These are phyloP conservation scores for Euphorbia tirucalli DNA, from an alignment of 345 rosid species.

Conservation along the genomic window DNA sequence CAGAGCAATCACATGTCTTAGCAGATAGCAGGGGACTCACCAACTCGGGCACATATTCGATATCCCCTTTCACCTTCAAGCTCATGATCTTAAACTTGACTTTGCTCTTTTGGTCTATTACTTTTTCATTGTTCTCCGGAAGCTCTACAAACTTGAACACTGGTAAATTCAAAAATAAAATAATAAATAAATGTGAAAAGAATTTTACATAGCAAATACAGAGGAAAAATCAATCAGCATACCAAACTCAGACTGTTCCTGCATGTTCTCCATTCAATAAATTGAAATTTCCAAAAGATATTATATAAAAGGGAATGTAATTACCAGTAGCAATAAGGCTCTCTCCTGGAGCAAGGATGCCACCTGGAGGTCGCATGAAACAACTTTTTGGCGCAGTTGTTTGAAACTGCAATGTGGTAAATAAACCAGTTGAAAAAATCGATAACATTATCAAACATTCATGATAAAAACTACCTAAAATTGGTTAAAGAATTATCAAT, in stretches of 20 bases:
- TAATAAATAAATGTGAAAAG: neutral
- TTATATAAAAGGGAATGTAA: neutral
- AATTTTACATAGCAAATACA: neutral
- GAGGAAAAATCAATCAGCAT: no score
- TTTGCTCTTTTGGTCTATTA: conserved; percentile 25
- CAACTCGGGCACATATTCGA: conserved; percentile 33
- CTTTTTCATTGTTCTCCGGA: conserved; percentile 30
- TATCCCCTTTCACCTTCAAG: conserved; percentile 30
- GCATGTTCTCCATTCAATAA: neutral
- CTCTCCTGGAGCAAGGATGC: conserved; percentile 35
- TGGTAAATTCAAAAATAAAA: conserved; percentile 17
- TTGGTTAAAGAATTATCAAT: no score
- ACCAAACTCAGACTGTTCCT: no score
- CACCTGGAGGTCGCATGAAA: conserved; percentile 36
- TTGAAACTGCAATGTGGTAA: conserved; percentile 22
- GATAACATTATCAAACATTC: no score
- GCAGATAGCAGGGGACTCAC: conserved; percentile 12
- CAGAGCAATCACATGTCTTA: neutral
- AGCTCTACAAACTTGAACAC: conserved; percentile 35
- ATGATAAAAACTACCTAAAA: no score
- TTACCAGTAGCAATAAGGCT: conserved; percentile 33
- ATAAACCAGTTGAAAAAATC: neutral
- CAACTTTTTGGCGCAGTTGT: conserved; percentile 39
- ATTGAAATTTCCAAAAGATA: neutral
- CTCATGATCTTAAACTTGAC: conserved; percentile 37